A percentile compares a stretch with the other conserved stretches of the same genome.
phyloP scores from a whole-genome alignment of 2,329 filamentous ascomycete species.

The Venturia nashicola region DNA sequence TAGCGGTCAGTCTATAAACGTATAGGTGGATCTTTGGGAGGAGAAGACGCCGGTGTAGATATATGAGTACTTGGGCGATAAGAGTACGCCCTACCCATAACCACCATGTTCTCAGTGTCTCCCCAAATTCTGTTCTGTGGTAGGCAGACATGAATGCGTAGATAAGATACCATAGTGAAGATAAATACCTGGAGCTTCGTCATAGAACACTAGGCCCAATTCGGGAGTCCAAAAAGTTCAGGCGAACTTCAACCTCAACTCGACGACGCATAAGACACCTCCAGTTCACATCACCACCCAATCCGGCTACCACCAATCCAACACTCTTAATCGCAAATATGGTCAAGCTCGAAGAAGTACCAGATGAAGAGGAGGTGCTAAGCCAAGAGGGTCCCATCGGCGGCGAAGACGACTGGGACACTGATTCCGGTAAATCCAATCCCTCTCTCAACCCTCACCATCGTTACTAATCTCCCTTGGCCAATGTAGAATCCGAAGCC shows the following conservation, averaged over 20 bases:
- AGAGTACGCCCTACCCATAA: no score
- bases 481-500: conserved; percentile 59
- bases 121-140: no score
- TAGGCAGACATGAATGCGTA: no score
- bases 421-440: conserved; percentile 60
- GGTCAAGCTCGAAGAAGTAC: conserved; percentile 94
- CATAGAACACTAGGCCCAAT: neutral
- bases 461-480: neutral
- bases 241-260: neutral
- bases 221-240: neutral
- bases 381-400: conserved; percentile 50
- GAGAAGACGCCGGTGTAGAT: neutral
- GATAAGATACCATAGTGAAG: no score
- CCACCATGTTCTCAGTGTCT: no score
- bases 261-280: neutral
- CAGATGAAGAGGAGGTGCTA: conserved; percentile 85
- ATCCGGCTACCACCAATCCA: neutral
- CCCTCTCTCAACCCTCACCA: neutral
- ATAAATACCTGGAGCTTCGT: neutral
- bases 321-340: conserved; percentile 34
- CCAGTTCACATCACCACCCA: neutral
- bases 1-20: neutral
- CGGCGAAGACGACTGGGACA: conserved; percentile 75
- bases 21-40: neutral
- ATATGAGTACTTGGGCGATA: neutral